Conservation (phyloP, 2,329 filamentous ascomycete species). For the Colletotrichum simmondsii region DNA sequence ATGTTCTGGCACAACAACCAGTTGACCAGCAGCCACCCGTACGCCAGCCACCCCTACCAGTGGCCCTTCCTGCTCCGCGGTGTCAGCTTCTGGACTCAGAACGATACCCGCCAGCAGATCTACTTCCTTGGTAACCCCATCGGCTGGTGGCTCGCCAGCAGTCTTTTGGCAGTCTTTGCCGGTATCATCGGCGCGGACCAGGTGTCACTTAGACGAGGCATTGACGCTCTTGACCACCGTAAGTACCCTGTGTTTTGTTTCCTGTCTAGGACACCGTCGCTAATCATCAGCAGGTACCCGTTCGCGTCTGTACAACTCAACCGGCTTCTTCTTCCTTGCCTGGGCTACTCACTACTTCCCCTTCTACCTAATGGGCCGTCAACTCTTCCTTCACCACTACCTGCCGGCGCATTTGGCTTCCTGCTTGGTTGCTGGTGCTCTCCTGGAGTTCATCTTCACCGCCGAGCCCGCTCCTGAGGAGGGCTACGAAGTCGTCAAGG, state of each 20-base stretch:
- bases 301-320: constrained; percentile 96
- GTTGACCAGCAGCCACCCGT: constrained; percentile 95
- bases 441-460: constrained; percentile 97
- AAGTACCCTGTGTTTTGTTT: constrained; percentile 57
- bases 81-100: constrained; percentile 99
- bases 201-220: constrained; percentile 88
- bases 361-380: constrained; percentile 97
- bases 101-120: constrained; percentile 93
- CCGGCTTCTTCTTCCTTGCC: constrained; percentile 97
- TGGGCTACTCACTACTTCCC: constrained; percentile 98
- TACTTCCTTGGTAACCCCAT: constrained; percentile 98
- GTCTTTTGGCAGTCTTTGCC: constrained; percentile 90
- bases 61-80: constrained; percentile 98
- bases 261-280: constrained; percentile 16
- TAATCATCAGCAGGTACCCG: constrained; percentile 75
- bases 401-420: constrained; percentile 94
- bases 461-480: constrained; percentile 78
- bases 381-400: constrained; percentile 98
- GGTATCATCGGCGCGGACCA: constrained; percentile 95
- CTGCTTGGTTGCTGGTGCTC: constrained; percentile 86
- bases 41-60: constrained; percentile 92
- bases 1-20: constrained; percentile 99
- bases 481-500: constrained; percentile 53
- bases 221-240: constrained; percentile 94
- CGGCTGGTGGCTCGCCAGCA: constrained; percentile 97